A percentile compares a stretch with the other conserved stretches of the same genome.
These are phyloP conservation scores for Oenanthe javanica DNA, from an alignment of 140 eudicot genomes.

Conservation along the genomic window DNA sequence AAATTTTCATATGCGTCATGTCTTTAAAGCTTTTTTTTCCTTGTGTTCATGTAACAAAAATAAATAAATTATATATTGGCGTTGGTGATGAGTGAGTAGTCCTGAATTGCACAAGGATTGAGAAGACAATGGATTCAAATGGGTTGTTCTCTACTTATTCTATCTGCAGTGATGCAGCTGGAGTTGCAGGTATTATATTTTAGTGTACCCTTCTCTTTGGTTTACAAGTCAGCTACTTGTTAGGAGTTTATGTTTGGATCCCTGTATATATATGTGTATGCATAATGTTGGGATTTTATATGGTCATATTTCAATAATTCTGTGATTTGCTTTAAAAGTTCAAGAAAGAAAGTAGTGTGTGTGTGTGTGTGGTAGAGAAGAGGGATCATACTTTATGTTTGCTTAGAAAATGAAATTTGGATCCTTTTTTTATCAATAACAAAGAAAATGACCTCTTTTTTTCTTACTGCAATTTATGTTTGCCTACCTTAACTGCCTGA, in stretches of 20 bases:
- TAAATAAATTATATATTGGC: too few species aligned
- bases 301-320: not conserved
- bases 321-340: not conserved
- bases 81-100: too few species aligned
- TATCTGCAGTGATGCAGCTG: constrained; percentile 36
- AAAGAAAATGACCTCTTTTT: not conserved
- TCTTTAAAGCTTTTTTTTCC: too few species aligned
- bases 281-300: not conserved
- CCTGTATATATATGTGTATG: not conserved
- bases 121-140: constrained; percentile 8
- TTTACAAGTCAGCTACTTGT: not conserved
- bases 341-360: not conserved
- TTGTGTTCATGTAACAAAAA: too few species aligned
- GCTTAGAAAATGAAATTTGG: not conserved
- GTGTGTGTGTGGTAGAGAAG: not conserved
- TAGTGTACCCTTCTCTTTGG: not conserved
- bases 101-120: constrained; percentile 7
- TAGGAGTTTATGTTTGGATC: not conserved
- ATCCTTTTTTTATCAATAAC: not conserved
- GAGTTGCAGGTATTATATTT: constrained; percentile 39
- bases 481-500: not conserved
- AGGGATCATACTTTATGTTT: not conserved
- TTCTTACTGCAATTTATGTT: not conserved
- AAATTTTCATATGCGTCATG: too few species aligned
- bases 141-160: constrained; percentile 35